Percentiles rank a stretch among this genome's conserved stretches.
phyloP scores from a whole-genome alignment of 73 alveolate species.

The Paramecium biaurelia region DNA sequence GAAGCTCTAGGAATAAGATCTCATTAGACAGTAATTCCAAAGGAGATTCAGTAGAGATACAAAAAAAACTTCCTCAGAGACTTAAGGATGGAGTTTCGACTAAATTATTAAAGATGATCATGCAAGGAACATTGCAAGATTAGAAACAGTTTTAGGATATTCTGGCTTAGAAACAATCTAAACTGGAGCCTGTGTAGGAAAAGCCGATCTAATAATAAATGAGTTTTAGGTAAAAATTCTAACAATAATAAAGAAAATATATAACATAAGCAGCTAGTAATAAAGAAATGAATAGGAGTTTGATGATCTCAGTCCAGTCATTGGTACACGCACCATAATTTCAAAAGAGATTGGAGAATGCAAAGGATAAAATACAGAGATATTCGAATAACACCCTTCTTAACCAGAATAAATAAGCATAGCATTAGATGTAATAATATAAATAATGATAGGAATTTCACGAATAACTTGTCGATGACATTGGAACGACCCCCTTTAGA shows the following conservation, averaged over 20 bases:
- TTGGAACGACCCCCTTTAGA: constrained; percentile 28
- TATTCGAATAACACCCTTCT: background rate
- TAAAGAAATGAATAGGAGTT: background rate
- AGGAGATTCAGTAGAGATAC: constrained; percentile 2
- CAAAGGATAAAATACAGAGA: background rate
- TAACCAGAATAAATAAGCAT: background rate
- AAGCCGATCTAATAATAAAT: background rate
- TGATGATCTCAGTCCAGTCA: constrained; percentile 51
- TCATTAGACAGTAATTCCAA: background rate
- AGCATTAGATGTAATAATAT: background rate
- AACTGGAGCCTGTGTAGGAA: constrained; percentile 12
- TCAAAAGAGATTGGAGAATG: constrained; percentile 19
- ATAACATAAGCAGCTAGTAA: background rate
- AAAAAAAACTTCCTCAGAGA: background rate
- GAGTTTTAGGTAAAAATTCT: constrained; percentile 18
- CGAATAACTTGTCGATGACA: constrained; percentile 34
- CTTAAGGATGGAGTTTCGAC: constrained; percentile 41
- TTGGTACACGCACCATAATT: constrained; percentile 2
- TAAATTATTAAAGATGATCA: constrained; percentile 35
- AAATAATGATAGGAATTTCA: constrained; percentile 8
- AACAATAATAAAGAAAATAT: background rate
- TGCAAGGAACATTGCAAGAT: constrained; percentile 48
- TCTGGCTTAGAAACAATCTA: background rate
- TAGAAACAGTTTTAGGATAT: constrained; percentile 21
- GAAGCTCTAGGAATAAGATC: background rate